Percentiles rank a stretch among this genome's conserved stretches.
These are phyloP conservation scores for Schizosaccharomyces pombe DNA, from an alignment of 805 yeast genomes.

Conservation along the genomic window DNA sequence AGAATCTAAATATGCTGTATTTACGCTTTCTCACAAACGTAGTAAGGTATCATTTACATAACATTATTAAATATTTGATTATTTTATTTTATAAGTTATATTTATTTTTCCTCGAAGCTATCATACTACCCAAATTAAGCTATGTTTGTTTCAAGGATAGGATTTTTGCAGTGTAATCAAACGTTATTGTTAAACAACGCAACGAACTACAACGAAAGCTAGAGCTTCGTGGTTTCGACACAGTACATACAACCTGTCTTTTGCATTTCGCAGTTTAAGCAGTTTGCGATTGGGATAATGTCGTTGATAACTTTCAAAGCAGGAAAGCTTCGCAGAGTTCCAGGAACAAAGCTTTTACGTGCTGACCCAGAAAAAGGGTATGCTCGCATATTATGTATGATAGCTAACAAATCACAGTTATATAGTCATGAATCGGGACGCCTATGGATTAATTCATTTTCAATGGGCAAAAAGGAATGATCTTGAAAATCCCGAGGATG, in stretches of 20 bases:
- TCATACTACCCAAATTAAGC: too few species aligned
- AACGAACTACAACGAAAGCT: too few species aligned
- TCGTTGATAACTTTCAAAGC: slow-evolving; percentile 3
- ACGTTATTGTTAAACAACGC: too few species aligned
- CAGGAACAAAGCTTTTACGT: background rate
- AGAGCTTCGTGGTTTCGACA: too few species aligned
- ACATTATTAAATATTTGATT: too few species aligned
- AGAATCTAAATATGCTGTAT: too few species aligned
- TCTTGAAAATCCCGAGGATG: background rate
- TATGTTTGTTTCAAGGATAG: too few species aligned
- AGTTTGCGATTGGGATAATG: background rate
- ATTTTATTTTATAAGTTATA: too few species aligned
- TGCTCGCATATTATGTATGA: background rate
- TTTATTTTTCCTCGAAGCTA: too few species aligned
- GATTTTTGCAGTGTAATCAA: too few species aligned
- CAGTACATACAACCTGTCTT: background rate
- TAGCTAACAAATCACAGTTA: background rate
- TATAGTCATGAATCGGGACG: background rate
- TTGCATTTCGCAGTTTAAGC: background rate
- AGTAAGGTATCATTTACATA: too few species aligned
- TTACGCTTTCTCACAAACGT: too few species aligned
- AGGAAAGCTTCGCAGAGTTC: background rate
- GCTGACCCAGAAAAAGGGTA: slow-evolving; percentile 5
- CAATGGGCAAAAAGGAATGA: background rate
- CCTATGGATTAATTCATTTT: slow-evolving; percentile 1